Evolutionary conservation across 2,329 filamentous ascomycete genomes (phyloP).

Genomic region (Ophiobolus disseminans): DNA sequence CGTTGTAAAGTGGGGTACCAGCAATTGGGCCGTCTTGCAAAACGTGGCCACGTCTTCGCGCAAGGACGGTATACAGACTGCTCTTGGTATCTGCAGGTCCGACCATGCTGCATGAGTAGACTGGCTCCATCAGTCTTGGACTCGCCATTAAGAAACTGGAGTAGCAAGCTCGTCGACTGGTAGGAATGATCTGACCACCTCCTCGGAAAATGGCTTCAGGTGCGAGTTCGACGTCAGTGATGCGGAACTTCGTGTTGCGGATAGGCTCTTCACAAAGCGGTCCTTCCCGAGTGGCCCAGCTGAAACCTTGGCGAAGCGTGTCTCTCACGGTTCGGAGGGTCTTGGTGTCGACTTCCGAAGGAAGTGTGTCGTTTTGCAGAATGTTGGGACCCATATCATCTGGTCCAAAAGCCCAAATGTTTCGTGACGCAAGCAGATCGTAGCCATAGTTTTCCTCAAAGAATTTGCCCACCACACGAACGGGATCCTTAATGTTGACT

Average conservation of each 20-base stretch:
- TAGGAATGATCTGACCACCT: constrained; percentile 96
- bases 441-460: constrained; percentile 98
- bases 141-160: constrained; percentile 97
- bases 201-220: constrained; percentile 92
- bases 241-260: constrained; percentile 95
- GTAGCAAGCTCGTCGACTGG: constrained; percentile 89
- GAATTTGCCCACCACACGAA: constrained; percentile 92
- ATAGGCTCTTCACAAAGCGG: constrained; percentile 98
- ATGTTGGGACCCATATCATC: constrained; percentile 96
- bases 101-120: constrained; percentile 92
- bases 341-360: constrained; percentile 93
- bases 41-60: constrained; percentile 87
- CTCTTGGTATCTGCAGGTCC: constrained; percentile 88
- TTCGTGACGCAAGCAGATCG: constrained; percentile 91
- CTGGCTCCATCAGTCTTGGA: constrained; percentile 93
- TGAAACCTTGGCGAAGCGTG: constrained; percentile 93
- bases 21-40: constrained; percentile 93
- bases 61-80: constrained; percentile 89
- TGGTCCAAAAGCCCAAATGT: constrained; percentile 98
- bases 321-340: constrained; percentile 86
- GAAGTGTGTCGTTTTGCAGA: constrained; percentile 93
- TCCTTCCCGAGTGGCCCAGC: constrained; percentile 94
- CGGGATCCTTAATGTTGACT: constrained; percentile 91
- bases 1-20: constrained; percentile 90
- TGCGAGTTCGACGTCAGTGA: constrained; percentile 88